Percentiles rank a stretch among this genome's conserved stretches.
Evolutionary conservation across 1,284 basidiomycete species (phyloP).

Genomic region (Anthracocystis setariae): DNA sequence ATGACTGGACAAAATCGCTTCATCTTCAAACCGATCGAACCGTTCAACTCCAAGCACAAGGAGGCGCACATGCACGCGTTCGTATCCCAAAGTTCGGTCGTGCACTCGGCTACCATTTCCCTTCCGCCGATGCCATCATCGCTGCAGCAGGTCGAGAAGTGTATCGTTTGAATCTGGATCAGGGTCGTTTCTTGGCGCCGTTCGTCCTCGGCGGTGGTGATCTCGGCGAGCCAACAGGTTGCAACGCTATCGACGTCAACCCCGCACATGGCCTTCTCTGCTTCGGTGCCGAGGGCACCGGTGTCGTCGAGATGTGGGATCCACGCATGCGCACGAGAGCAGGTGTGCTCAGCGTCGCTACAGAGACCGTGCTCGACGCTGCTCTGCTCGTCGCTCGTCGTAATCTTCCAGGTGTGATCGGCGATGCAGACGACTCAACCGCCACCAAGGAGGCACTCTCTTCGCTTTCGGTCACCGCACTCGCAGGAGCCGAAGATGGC

Average conservation of each 20-base stretch:
- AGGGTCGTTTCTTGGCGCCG: constrained; percentile 80
- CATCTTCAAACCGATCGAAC: constrained; percentile 97
- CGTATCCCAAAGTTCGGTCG: constrained; percentile 95
- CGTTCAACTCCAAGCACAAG: constrained; percentile 91
- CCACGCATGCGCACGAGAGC: constrained; percentile 82
- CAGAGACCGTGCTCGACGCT: constrained; percentile 68
- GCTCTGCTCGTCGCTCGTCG: constrained; percentile 67
- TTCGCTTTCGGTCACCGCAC: constrained; percentile 80
- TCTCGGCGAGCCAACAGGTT: constrained; percentile 75
- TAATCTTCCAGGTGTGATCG: constrained; percentile 62
- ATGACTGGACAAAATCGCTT: constrained; percentile 99
- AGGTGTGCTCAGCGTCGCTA: constrained; percentile 81
- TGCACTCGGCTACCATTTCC: constrained; percentile 86
- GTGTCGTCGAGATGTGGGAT: constrained; percentile 96
- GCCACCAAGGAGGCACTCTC: constrained; percentile 57
- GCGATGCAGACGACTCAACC: constrained; percentile 57
- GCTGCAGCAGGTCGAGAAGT: constrained; percentile 84
- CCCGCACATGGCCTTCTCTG: constrained; percentile 89
- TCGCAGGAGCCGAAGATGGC: constrained; percentile 80
- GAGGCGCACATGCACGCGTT: constrained; percentile 88
- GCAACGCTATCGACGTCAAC: constrained; percentile 93
- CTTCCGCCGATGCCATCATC: constrained; percentile 81
- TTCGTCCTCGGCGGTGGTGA: constrained; percentile 59
- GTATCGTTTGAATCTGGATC: constrained; percentile 92
- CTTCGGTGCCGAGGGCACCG: constrained; percentile 82